Evolutionary conservation across 495 filamentous ascomycete genomes (phyloP).

Genomic region (Podospora appendiculata): DNA sequence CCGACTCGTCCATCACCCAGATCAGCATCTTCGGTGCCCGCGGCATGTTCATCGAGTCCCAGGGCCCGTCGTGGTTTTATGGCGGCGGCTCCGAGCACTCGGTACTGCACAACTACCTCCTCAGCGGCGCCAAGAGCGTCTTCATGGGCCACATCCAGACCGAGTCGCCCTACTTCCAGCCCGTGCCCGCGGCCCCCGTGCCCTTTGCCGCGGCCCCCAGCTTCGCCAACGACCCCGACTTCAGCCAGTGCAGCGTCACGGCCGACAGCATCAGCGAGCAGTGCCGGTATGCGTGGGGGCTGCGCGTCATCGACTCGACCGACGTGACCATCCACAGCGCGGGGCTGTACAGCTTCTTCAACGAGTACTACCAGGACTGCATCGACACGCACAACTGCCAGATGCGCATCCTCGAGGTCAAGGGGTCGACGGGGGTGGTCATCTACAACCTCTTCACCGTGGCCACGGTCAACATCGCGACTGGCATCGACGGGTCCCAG

Average conservation of each 20-base stretch:
- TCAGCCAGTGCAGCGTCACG: slow-evolving; percentile 32
- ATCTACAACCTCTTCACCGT: slow-evolving; percentile 20
- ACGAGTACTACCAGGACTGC: slow-evolving; percentile 39
- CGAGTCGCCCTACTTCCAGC: slow-evolving; percentile 86
- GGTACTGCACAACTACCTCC: slow-evolving; percentile 72
- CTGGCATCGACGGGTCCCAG: slow-evolving; percentile 4
- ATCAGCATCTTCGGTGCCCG: slow-evolving; percentile 81
- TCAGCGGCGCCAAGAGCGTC: slow-evolving; percentile 65
- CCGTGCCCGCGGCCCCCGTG: slow-evolving; percentile 61
- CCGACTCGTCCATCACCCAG: slow-evolving; percentile 32
- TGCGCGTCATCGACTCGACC: slow-evolving; percentile 40
- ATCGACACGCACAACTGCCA: slow-evolving; percentile 30
- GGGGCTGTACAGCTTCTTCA: slow-evolving; percentile 56
- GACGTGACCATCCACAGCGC: slow-evolving; percentile 43
- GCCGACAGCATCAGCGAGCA: slow-evolving; percentile 10
- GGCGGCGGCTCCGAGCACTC: slow-evolving; percentile 54
- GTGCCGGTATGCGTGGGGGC: slow-evolving; percentile 44
- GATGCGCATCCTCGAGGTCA: slow-evolving; percentile 17
- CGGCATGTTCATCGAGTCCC: slow-evolving; percentile 64
- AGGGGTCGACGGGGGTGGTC: slow-evolving; percentile 12
- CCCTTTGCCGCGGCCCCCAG: slow-evolving; percentile 52
- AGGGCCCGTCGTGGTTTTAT: slow-evolving; percentile 38
- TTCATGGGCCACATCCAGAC: slow-evolving; percentile 70
- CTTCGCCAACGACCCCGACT: slow-evolving; percentile 64
- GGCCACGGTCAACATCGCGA: slow-evolving; percentile 9